Percentiles rank a stretch among this genome's conserved stretches.
Conservation (phyloP, 331 rosid genomes). For the Cydonia oblonga region DNA sequence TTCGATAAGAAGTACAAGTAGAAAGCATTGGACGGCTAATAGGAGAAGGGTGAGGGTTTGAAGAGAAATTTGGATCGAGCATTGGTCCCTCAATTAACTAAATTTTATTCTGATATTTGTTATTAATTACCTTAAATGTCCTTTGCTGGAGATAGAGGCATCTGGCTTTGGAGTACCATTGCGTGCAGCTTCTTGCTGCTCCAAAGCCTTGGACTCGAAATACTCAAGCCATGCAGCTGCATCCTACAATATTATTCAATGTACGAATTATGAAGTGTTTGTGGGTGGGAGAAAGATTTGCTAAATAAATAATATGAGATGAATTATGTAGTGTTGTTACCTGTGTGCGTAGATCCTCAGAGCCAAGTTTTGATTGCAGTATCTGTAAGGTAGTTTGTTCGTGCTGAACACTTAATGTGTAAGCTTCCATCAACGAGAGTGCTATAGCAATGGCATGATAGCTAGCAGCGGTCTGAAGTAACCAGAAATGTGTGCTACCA, state of each 20-base stretch:
- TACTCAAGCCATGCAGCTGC: slow-evolving; percentile 99
- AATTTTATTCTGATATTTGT: background rate
- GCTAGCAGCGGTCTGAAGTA: slow-evolving; percentile 91
- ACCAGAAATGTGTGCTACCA: slow-evolving; percentile 3
- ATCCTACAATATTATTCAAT: slow-evolving; percentile 43
- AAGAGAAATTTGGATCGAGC: no score
- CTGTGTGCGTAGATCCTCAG: slow-evolving; percentile 94
- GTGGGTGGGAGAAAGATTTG: slow-evolving; percentile 3
- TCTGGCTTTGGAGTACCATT: slow-evolving; percentile 98
- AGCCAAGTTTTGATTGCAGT: slow-evolving; percentile 90
- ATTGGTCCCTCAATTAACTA: no score
- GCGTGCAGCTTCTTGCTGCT: slow-evolving; percentile 98
- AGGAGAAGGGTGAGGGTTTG: no score
- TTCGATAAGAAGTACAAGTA: no score
- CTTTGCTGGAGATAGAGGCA: slow-evolving; percentile 98
- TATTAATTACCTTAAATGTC: slow-evolving; percentile 74
- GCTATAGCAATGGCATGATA: slow-evolving; percentile 99
- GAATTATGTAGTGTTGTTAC: slow-evolving; percentile 25
- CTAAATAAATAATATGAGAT: background rate
- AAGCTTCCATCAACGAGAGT: slow-evolving; percentile 98
- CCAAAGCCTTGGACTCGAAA: slow-evolving; percentile 96
- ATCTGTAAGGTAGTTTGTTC: slow-evolving; percentile 95
- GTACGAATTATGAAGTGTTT: background rate
- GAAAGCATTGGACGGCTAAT: no score
- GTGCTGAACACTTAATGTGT: slow-evolving; percentile 88